These are phyloP conservation scores for Candida alai DNA, from an alignment of 805 yeast genomes.

Conservation along the genomic window DNA sequence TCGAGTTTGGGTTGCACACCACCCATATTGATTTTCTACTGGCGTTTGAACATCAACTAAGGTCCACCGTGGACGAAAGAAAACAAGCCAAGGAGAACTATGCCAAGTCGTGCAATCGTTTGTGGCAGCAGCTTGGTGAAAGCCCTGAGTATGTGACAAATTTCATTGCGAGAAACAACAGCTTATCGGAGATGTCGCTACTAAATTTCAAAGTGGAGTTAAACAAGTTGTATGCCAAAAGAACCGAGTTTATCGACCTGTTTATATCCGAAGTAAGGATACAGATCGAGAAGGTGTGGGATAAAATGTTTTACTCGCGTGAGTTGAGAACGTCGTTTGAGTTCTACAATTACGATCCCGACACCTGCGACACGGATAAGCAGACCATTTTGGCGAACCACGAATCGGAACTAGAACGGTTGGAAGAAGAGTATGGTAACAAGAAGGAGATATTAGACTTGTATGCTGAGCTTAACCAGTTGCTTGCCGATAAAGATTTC, in stretches of 20 bases:
- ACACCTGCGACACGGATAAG: slow-evolving; percentile 41
- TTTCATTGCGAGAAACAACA: slow-evolving; percentile 44
- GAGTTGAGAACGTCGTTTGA: slow-evolving; percentile 48
- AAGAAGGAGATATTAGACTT: slow-evolving; percentile 53
- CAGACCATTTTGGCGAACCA: slow-evolving; percentile 62
- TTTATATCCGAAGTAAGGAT: slow-evolving; percentile 61
- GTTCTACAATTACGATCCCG: slow-evolving; percentile 27
- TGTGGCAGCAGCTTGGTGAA: slow-evolving; percentile 60
- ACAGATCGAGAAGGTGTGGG: slow-evolving; percentile 62
- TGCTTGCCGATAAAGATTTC: slow-evolving; percentile 56
- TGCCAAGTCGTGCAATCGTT: slow-evolving; percentile 37
- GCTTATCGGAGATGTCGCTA: slow-evolving; percentile 47
- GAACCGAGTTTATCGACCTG: slow-evolving; percentile 61
- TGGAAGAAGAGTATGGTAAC: slow-evolving; percentile 47
- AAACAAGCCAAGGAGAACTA: slow-evolving; percentile 35
- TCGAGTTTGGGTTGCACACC: slow-evolving; percentile 36
- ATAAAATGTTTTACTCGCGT: slow-evolving; percentile 52
- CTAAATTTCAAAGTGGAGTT: slow-evolving; percentile 52
- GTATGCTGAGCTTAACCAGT: slow-evolving; percentile 51
- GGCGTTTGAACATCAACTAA: slow-evolving; percentile 28
- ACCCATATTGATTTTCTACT: slow-evolving; percentile 30
- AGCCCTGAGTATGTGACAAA: slow-evolving; percentile 33
- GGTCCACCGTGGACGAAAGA: slow-evolving; percentile 27
- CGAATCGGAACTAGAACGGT: slow-evolving; percentile 53
- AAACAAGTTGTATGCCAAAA: slow-evolving; percentile 52